Conservation (phyloP, 495 filamentous ascomycete species). For the Margaritispora aquatica region DNA sequence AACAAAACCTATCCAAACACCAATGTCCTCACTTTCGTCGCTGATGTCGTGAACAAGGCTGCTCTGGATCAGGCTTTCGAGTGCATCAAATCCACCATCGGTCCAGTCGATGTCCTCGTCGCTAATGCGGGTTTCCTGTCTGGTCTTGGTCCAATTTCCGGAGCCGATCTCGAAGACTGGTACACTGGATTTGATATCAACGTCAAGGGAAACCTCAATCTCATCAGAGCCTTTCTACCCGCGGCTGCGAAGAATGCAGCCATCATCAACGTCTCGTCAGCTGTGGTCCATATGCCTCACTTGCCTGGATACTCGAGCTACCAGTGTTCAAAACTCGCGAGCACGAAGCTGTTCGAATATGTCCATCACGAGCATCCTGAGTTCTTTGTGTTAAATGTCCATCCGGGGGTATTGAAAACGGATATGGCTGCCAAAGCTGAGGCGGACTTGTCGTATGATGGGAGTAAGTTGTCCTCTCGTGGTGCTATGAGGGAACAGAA, state of each 20-base stretch:
- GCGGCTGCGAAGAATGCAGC: constrained; percentile 1
- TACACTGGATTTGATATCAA: constrained; percentile 30
- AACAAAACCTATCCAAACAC: constrained; percentile 15
- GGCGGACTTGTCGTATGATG: neutral
- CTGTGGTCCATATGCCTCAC: constrained; percentile 9
- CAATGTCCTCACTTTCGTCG: constrained; percentile 23
- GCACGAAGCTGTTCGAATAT: neutral
- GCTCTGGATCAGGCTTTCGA: constrained; percentile 29
- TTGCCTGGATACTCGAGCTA: neutral
- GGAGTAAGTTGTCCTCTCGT: constrained; percentile 2
- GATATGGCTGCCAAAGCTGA: constrained; percentile 22
- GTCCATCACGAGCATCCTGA: neutral
- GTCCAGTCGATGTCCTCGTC: constrained; percentile 32
- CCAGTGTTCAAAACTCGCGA: neutral
- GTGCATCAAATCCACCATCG: constrained; percentile 13
- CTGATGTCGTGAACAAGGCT: constrained; percentile 28
- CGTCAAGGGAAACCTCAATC: constrained; percentile 29
- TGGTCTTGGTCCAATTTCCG: constrained; percentile 16
- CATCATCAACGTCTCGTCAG: constrained; percentile 21
- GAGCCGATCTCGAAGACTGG: constrained; percentile 24
- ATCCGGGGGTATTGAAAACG: constrained; percentile 36
- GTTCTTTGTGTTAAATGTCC: constrained; percentile 16
- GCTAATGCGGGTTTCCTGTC: constrained; percentile 29
- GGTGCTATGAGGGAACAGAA: neutral
- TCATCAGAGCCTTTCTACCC: constrained; percentile 26